These are phyloP conservation scores for Rhodocollybia butyracea DNA, from an alignment of 768 basidiomycete species.

Conservation along the genomic window DNA sequence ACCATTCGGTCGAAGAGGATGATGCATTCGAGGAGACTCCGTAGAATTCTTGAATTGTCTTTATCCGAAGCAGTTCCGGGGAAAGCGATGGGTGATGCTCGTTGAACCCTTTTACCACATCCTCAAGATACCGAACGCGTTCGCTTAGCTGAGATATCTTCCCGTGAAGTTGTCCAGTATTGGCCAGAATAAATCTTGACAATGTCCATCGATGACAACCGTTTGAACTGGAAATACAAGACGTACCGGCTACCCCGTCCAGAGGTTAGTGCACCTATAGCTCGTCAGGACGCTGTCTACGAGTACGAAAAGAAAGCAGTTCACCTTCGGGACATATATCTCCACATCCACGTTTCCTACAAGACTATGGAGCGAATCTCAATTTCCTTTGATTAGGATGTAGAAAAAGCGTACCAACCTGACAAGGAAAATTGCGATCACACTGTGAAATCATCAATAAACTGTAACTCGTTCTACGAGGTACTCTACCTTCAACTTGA, in stretches of 20 bases:
- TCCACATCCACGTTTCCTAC: constrained; percentile 62
- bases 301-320: constrained; percentile 10
- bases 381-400: constrained; percentile 13
- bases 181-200: constrained; percentile 61
- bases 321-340: constrained; percentile 59
- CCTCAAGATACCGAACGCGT: constrained; percentile 63
- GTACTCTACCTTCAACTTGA: constrained; percentile 45
- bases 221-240: constrained; percentile 1
- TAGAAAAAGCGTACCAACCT: constrained; percentile 29
- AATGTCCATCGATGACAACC: constrained; percentile 9
- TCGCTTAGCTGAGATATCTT: constrained; percentile 60
- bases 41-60: constrained; percentile 67
- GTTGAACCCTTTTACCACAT: constrained; percentile 54
- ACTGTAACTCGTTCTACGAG: no score
- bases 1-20: constrained; percentile 21
- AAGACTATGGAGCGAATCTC: constrained; percentile 37
- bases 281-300: constrained; percentile 3
- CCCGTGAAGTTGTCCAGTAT: constrained; percentile 63
- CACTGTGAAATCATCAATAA: constrained; percentile 46
- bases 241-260: constrained; percentile 61
- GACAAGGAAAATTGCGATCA: constrained; percentile 64
- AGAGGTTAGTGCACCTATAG: constrained; percentile 55
- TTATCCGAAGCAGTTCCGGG: constrained; percentile 59
- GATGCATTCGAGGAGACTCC: constrained; percentile 25
- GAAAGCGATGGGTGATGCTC: constrained; percentile 52